These are phyloP conservation scores for Xerocomellus amylosporus DNA, from an alignment of 768 basidiomycete genomes.

Conservation along the genomic window DNA sequence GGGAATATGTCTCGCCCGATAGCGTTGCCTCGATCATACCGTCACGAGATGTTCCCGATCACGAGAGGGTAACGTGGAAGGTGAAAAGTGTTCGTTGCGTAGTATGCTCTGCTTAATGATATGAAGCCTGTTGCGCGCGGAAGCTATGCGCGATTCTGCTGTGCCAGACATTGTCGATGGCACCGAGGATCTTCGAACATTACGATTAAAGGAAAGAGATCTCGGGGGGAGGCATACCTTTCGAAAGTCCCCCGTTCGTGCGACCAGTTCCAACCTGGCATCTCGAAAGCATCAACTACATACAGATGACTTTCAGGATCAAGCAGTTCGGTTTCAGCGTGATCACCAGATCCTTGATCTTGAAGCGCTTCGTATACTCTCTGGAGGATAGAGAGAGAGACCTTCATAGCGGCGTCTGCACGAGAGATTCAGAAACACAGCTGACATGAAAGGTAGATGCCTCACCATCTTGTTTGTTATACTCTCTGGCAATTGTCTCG, in stretches of 20 bases:
- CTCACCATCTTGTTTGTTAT: constrained; percentile 84
- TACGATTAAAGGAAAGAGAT: constrained; percentile 3
- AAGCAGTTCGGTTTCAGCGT: constrained; percentile 57
- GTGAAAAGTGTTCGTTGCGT: constrained; percentile 96
- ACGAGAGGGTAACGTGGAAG: constrained; percentile 86
- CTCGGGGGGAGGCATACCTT: constrained; percentile 48
- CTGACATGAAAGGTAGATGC: constrained; percentile 9
- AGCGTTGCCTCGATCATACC: constrained; percentile 42
- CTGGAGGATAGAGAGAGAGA: constrained; percentile 61
- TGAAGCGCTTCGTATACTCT: constrained; percentile 76
- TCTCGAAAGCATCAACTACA: constrained; percentile 88
- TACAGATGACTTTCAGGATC: constrained; percentile 81
- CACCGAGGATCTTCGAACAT: constrained; percentile 39
- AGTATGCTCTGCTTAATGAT: constrained; percentile 92
- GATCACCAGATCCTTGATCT: constrained; percentile 50
- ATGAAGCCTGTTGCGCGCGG: constrained; percentile 80
- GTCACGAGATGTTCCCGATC: constrained; percentile 88
- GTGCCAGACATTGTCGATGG: constrained; percentile 75
- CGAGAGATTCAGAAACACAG: neutral
- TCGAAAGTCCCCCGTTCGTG: constrained; percentile 83
- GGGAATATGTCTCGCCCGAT: constrained; percentile 15
- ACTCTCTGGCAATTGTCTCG: constrained; percentile 80
- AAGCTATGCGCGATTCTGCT: constrained; percentile 75
- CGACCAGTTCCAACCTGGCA: constrained; percentile 94
- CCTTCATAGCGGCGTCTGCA: constrained; percentile 79